Percentiles rank a stretch among this genome's conserved stretches.
These are phyloP conservation scores for Rauvolfia tetraphylla DNA, from an alignment of 257 asterid species.

Conservation along the genomic window DNA sequence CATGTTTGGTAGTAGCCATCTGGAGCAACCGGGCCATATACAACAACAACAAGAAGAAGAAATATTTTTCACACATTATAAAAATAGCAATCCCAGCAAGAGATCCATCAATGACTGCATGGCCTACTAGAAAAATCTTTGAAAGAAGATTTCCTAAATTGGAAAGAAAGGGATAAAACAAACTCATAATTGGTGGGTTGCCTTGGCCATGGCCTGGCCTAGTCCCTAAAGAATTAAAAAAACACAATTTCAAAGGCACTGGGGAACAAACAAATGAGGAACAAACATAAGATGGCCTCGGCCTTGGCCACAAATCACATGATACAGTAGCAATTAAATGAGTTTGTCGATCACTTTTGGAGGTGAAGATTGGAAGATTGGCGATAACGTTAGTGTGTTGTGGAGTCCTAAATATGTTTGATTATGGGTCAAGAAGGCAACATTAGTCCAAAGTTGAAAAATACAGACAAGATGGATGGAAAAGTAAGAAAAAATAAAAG, in stretches of 20 bases:
- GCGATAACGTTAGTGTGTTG: constrained; percentile 15
- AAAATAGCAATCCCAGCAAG: background rate
- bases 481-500: constrained; percentile 11
- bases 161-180: constrained; percentile 26
- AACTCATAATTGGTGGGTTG: constrained; percentile 17
- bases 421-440: constrained; percentile 37
- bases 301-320: constrained; percentile 50
- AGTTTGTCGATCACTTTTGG: constrained; percentile 66
- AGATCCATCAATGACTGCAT: constrained; percentile 1
- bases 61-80: background rate
- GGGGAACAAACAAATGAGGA: constrained; percentile 25
- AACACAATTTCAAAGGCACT: constrained; percentile 5
- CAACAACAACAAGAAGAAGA: background rate
- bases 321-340: constrained; percentile 42
- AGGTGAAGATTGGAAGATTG: constrained; percentile 32
- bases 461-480: constrained; percentile 52
- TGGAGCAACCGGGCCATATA: constrained; percentile 3
- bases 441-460: constrained; percentile 33
- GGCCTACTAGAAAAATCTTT: constrained; percentile 15
- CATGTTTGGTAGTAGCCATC: constrained; percentile 19
- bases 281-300: constrained; percentile 36
- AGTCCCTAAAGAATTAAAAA: constrained; percentile 8
- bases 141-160: constrained; percentile 26
- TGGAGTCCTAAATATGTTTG: constrained; percentile 17
- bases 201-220: background rate